These are phyloP conservation scores for Solanum stenotomum DNA, from an alignment of 257 asterid genomes.

Conservation along the genomic window DNA sequence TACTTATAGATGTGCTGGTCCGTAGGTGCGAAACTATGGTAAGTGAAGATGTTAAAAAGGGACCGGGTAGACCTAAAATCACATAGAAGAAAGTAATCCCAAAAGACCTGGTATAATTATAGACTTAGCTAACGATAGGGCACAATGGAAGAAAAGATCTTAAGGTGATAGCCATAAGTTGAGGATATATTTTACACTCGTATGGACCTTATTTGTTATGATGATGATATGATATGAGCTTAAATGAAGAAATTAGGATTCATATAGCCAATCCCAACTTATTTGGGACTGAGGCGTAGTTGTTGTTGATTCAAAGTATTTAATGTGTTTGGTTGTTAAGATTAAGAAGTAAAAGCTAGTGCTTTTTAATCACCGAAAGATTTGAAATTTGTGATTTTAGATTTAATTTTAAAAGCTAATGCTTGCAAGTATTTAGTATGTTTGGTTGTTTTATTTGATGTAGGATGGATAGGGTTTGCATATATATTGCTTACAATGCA, in stretches of 20 bases:
- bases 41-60: not conserved
- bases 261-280: not conserved
- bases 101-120: too few relatives aligned
- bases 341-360: not conserved
- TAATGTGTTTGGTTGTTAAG: not conserved
- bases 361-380: not conserved
- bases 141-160: too few relatives aligned
- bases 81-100: too few relatives aligned
- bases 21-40: not conserved
- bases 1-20: not conserved
- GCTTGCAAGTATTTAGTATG: not conserved
- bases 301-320: not conserved
- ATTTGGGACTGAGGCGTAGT: not conserved
- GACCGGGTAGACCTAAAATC: not conserved
- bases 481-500: not conserved
- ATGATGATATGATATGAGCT: too few relatives aligned
- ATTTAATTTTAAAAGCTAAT: not conserved
- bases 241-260: too few relatives aligned
- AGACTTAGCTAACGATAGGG: too few relatives aligned
- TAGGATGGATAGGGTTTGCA: slow-evolving; percentile 1
- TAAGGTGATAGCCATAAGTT: too few relatives aligned
- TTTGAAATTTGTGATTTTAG: not conserved
- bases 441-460: not conserved
- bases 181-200: too few relatives aligned
- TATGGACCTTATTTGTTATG: too few relatives aligned